These are phyloP conservation scores for Xylariaceae sp. DNA, from an alignment of 2,329 filamentous ascomycete genomes.

Conservation along the genomic window DNA sequence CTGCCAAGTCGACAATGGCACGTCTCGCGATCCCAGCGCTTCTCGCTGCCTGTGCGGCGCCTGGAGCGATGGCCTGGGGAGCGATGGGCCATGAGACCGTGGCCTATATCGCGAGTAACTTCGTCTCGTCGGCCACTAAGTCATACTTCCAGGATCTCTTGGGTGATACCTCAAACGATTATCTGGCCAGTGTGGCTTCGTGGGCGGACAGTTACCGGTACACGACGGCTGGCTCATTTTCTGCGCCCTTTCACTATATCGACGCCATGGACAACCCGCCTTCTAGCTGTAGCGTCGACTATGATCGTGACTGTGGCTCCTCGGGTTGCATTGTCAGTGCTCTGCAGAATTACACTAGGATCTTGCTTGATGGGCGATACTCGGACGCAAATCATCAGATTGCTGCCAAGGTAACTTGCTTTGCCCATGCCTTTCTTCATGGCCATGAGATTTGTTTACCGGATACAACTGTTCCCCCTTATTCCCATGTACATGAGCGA, in stretches of 20 bases:
- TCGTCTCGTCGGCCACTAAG: constrained; percentile 41
- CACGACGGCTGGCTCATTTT: constrained; percentile 45
- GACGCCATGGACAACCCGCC: constrained; percentile 65
- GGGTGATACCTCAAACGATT: constrained; percentile 42
- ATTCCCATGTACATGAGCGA: neutral
- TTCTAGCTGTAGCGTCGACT: constrained; percentile 53
- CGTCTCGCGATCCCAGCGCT: constrained; percentile 21
- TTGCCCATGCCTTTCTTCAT: neutral
- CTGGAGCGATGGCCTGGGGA: constrained; percentile 38
- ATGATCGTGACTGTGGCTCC: constrained; percentile 59
- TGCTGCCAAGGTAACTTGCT: constrained; percentile 37
- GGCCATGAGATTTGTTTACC: too few relatives aligned
- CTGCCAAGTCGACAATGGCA: constrained; percentile 22
- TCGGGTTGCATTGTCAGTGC: constrained; percentile 62
- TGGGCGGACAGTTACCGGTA: constrained; percentile 51
- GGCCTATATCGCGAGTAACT: constrained; percentile 52
- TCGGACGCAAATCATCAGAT: constrained; percentile 30
- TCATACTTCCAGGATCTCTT: constrained; percentile 44
- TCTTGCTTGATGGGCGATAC: constrained; percentile 26
- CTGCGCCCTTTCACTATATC: constrained; percentile 50
- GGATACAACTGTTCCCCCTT: too few relatives aligned
- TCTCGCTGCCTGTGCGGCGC: constrained; percentile 19
- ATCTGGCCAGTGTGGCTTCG: constrained; percentile 48
- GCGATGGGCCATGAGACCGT: constrained; percentile 50
- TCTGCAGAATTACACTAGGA: constrained; percentile 38